phyloP scores from a whole-genome alignment of 208 protist species.

The Leishmania arabica region DNA sequence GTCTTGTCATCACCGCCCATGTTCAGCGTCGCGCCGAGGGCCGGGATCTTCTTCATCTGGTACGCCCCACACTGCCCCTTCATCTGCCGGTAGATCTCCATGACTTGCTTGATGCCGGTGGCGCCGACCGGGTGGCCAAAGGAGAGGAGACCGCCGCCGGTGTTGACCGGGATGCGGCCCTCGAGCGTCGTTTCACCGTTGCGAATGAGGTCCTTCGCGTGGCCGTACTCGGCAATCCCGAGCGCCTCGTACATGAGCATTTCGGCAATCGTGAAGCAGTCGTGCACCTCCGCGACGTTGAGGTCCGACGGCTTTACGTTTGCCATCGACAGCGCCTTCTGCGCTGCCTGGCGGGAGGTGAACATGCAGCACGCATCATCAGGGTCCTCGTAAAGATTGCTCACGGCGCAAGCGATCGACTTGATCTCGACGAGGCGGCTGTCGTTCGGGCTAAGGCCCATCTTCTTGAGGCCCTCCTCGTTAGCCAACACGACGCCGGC shows the following conservation, averaged over 20 bases:
- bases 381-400: constrained; percentile 82
- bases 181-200: constrained; percentile 77
- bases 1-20: constrained; percentile 95
- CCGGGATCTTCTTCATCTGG: constrained; percentile 84
- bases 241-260: constrained; percentile 94
- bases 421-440: constrained; percentile 77
- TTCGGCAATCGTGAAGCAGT: constrained; percentile 94
- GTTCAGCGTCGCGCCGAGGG: constrained; percentile 86
- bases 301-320: constrained; percentile 64
- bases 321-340: constrained; percentile 68
- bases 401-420: constrained; percentile 51
- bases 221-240: constrained; percentile 84
- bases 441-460: constrained; percentile 67
- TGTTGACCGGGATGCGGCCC: constrained; percentile 90
- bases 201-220: constrained; percentile 78
- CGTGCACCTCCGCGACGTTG: constrained; percentile 90
- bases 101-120: constrained; percentile 92
- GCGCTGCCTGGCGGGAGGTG: constrained; percentile 73
- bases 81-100: constrained; percentile 94
- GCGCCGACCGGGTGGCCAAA: constrained; percentile 93
- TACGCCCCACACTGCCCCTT: constrained; percentile 91
- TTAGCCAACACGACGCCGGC: constrained; percentile 79
- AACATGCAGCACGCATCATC: constrained; percentile 71
- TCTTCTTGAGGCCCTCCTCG: constrained; percentile 81
- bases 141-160: constrained; percentile 87